These are phyloP conservation scores for Carex parvula DNA, from an alignment of 176 grass and related monocot genomes.

Conservation along the genomic window DNA sequence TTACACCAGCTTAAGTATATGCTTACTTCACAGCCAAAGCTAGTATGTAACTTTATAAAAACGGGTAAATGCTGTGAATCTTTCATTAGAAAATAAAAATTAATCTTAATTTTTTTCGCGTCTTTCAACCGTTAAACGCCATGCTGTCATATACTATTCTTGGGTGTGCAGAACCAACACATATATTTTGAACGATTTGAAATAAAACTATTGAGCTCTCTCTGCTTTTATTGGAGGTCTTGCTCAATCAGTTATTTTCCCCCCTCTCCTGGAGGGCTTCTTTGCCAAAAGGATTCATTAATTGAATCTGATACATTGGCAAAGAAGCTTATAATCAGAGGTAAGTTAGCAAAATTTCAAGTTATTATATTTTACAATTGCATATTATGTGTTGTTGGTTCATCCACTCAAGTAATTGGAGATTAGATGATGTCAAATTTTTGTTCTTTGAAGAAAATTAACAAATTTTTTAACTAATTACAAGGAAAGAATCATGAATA, in stretches of 20 bases:
- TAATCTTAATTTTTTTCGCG: background rate
- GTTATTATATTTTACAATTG: background rate
- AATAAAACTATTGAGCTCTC: conserved; percentile 10
- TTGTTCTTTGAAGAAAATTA: background rate
- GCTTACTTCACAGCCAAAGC: background rate
- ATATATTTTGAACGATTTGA: background rate
- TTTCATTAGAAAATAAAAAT: conserved; percentile 4
- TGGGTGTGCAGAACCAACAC: conserved; percentile 9
- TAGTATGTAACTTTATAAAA: background rate
- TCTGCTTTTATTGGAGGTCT: background rate
- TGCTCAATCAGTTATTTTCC: background rate
- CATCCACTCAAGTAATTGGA: background rate
- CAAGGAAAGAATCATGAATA: background rate
- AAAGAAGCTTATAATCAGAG: conserved; percentile 22
- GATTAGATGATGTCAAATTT: background rate
- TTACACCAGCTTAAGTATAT: background rate
- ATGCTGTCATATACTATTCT: conserved; percentile 26
- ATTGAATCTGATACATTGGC: conserved; percentile 23
- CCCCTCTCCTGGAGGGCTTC: conserved; percentile 21
- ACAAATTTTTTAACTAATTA: background rate
- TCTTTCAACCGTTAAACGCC: conserved; percentile 3
- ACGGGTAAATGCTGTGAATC: background rate
- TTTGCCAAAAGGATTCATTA: conserved; percentile 24
- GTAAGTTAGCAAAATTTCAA: background rate
- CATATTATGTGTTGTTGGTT: background rate